These are phyloP conservation scores for Senecio squalidus DNA, from an alignment of 140 eudicot genomes.

Conservation along the genomic window DNA sequence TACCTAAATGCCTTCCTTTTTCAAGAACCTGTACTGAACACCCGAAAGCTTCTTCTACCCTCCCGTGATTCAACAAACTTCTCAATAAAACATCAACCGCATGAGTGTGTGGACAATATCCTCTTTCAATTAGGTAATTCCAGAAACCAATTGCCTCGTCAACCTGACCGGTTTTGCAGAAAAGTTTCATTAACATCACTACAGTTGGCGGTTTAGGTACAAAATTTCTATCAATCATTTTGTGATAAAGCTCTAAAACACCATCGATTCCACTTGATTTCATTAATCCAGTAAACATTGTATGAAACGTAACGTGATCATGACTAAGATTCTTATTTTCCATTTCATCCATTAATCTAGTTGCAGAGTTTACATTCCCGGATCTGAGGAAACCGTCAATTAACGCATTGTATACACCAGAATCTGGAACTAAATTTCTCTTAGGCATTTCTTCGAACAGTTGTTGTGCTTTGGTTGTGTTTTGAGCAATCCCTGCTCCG, in stretches of 20 bases:
- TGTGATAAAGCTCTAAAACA: constrained; percentile 42
- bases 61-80: constrained; percentile 52
- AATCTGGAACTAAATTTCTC: constrained; percentile 53
- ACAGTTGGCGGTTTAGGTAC: constrained; percentile 63
- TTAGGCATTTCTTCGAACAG: constrained; percentile 45
- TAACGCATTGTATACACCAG: constrained; percentile 69
- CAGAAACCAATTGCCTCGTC: constrained; percentile 66
- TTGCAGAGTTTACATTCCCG: constrained; percentile 48
- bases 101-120: constrained; percentile 74
- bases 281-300: constrained; percentile 56
- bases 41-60: constrained; percentile 52
- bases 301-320: constrained; percentile 68
- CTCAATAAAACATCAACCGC: constrained; percentile 61
- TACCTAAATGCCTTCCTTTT: constrained; percentile 65
- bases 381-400: constrained; percentile 52
- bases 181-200: constrained; percentile 67
- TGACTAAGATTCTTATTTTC: constrained; percentile 44
- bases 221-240: constrained; percentile 48
- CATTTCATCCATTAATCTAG: constrained; percentile 60
- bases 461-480: constrained; percentile 46
- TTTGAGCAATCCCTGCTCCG: constrained; percentile 81
- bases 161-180: constrained; percentile 40
- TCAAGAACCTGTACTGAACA: constrained; percentile 50
- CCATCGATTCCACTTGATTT: constrained; percentile 42
- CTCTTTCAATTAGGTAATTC: constrained; percentile 59